Evolutionary conservation across 805 yeast species (phyloP).

Genomic region (Kodamaea lidongshanica): DNA sequence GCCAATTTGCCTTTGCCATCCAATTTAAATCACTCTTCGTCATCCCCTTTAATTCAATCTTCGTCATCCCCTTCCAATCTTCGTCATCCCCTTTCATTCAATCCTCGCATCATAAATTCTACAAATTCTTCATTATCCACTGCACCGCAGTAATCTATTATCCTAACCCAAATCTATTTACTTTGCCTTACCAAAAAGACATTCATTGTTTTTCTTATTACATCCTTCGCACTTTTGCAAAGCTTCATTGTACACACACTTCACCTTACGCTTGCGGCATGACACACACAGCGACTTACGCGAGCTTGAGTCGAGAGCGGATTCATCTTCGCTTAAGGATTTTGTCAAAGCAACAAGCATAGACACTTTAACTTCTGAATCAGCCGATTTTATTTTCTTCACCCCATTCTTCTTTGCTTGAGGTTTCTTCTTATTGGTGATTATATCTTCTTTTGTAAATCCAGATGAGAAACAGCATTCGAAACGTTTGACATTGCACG

Average conservation of each 20-base stretch:
- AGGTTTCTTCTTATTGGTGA: conserved; percentile 26
- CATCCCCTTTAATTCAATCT: no score
- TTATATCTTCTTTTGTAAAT: conserved; percentile 56
- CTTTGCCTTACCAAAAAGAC: conserved; percentile 23
- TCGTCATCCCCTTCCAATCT: no score
- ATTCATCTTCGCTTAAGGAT: conserved; percentile 9
- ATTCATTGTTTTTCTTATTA: conserved; percentile 29
- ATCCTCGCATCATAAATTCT: no score
- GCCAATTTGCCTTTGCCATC: no score
- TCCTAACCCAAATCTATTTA: no score
- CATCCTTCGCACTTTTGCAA: conserved; percentile 37
- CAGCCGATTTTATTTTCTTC: conserved; percentile 3
- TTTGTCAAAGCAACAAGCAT: conserved; percentile 8
- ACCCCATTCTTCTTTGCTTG: conserved; percentile 7
- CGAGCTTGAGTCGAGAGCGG: conserved; percentile 7
- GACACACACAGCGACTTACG: conserved; percentile 35
- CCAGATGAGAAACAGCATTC: conserved; percentile 58
- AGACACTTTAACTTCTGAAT: conserved; percentile 3
- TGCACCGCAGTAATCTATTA: no score
- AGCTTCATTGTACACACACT: conserved; percentile 30
- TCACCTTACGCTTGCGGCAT: conserved; percentile 40
- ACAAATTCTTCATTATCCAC: no score
- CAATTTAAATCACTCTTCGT: no score
- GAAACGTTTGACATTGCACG: conserved; percentile 43
- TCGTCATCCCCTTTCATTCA: no score